Conservation (phyloP, 345 rosid genomes). For the Eucalyptus cloeziana region DNA sequence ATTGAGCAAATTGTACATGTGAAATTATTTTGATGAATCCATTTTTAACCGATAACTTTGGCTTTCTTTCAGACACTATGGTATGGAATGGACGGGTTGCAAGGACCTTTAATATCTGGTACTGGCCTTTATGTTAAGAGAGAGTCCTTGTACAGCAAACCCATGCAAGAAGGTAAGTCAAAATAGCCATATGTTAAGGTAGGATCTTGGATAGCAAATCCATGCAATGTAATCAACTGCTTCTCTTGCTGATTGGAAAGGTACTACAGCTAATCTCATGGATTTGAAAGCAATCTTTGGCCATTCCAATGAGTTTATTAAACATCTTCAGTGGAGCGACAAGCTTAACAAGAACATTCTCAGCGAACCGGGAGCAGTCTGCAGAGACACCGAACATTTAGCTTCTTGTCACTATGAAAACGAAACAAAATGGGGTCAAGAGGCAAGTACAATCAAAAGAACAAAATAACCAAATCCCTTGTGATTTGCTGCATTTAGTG, state of each 20-base stretch:
- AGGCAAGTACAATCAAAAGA: constrained; percentile 4
- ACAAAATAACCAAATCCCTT: background rate
- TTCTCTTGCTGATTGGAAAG: background rate
- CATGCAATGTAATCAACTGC: background rate
- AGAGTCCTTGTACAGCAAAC: background rate
- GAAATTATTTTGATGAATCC: background rate
- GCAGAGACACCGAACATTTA: background rate
- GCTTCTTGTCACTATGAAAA: constrained; percentile 3
- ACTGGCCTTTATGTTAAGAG: constrained; percentile 32
- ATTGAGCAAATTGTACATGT: background rate
- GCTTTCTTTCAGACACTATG: background rate
- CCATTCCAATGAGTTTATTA: constrained; percentile 12
- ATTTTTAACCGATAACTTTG: background rate
- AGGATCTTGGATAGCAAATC: background rate
- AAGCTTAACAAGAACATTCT: background rate
- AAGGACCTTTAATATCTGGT: constrained; percentile 23
- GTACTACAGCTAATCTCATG: background rate
- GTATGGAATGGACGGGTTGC: constrained; percentile 19
- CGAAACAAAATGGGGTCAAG: constrained; percentile 18
- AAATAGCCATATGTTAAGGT: background rate
- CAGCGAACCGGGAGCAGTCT: background rate
- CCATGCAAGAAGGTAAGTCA: background rate
- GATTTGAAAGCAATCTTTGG: constrained; percentile 7
- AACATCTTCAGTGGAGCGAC: background rate
- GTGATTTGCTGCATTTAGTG: background rate